Evolutionary conservation across 495 filamentous ascomycete species (phyloP).

Genomic region (Penicillium malachiteum): DNA sequence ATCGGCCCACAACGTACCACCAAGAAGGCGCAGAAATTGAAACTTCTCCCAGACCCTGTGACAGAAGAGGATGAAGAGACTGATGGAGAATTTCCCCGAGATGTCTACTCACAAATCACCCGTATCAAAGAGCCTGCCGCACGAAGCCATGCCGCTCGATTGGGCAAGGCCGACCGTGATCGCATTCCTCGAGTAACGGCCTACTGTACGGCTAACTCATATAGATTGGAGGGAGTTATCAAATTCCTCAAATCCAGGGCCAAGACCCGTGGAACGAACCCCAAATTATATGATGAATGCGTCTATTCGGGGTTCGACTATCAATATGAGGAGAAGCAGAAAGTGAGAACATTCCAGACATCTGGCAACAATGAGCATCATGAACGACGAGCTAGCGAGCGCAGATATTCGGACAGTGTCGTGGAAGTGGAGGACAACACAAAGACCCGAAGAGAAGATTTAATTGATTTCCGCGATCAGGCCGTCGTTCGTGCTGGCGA

Average conservation of each 20-base stretch:
- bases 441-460: conserved; percentile 49
- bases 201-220: conserved; percentile 90
- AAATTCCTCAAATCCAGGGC: conserved; percentile 81
- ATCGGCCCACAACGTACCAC: conserved; percentile 94
- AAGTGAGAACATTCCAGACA: conserved; percentile 20
- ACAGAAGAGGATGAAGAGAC: conserved; percentile 62
- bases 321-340: conserved; percentile 44
- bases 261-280: conserved; percentile 71
- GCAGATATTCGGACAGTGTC: conserved; percentile 64
- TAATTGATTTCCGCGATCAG: conserved; percentile 52
- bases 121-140: conserved; percentile 96
- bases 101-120: conserved; percentile 93
- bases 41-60: conserved; percentile 87
- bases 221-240: conserved; percentile 83
- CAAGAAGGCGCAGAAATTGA: conserved; percentile 93
- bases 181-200: conserved; percentile 88
- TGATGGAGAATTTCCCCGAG: conserved; percentile 87
- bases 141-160: conserved; percentile 82
- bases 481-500: conserved; percentile 28
- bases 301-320: conserved; percentile 94
- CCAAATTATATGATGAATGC: conserved; percentile 94
- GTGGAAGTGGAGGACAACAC: conserved; percentile 56
- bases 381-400: conserved; percentile 48
- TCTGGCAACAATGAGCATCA: conserved; percentile 29
- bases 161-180: conserved; percentile 91